Evolutionary conservation across 2,329 filamentous ascomycete genomes (phyloP), one percentile per base, ranked within the genome.

Genomic region (Corynespora cassiicola): DNA sequence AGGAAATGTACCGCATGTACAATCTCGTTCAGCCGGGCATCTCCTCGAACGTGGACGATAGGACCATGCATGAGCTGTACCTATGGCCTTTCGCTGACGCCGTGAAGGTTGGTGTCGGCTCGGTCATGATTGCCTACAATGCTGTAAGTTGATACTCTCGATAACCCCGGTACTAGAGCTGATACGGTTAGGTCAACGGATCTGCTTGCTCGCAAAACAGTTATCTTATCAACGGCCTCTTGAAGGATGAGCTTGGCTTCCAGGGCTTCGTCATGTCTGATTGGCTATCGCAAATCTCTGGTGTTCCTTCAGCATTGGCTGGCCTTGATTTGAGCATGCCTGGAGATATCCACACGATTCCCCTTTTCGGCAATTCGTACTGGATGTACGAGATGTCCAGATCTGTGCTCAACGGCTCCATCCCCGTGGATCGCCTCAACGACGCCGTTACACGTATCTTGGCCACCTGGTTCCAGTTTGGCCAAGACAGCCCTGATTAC

Each of bases 211-310:
- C 77, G 54, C 81, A 86, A 39, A 90, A 95, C 65, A 86, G 85
- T 50, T 89, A 92, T 61, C 71, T 94, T 2, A 77, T 95, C 47
- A 95, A 94, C 56, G 85, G 85, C 0, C 76, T 95, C n/a, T 70
- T 95, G 30, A 95, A 95, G 59, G 88, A 92, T 42, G 88, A 95
- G 63, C 76, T 94, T 4, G 89, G 88, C 7, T 95, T 95, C 58
- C 87, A 94, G 63, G 90, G 89, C 0, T 91, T 90, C 39, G 83
- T 92, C n/a, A 88, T 94, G 78, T 86, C 84, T 1, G 91, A 96
- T 64, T 95, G 90, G 90, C 75, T 94, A 2, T 88, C 88, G 1
- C 90, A 95, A 61, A 82, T 88, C 46, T 86, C 86, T 7, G 91
- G 91, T 5, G 88, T 96, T 1, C 80, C 79, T 10, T 87, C 83